Percentiles rank a stretch among this genome's conserved stretches.
These are phyloP conservation scores for Scedosporium apiospermum DNA, from an alignment of 2,329 filamentous ascomycete species.

Conservation along the genomic window DNA sequence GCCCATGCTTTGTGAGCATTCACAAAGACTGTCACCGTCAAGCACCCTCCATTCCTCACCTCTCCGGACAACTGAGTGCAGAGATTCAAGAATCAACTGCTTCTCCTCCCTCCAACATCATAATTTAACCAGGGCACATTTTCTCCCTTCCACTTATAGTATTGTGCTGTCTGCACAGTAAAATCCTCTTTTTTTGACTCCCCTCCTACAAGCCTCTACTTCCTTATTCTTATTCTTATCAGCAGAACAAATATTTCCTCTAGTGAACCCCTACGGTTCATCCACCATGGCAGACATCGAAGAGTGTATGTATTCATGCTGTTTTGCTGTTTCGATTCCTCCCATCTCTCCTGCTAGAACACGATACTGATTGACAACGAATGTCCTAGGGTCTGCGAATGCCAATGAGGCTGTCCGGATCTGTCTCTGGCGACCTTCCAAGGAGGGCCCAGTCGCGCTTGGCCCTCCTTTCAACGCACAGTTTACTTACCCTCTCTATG, in stretches of 20 bases:
- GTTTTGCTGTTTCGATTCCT: neutral
- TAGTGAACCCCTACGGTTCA: neutral
- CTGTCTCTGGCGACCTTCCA: slow-evolving; percentile 43
- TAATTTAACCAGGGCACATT: too few relatives aligned
- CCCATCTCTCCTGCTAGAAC: neutral
- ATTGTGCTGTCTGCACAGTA: too few relatives aligned
- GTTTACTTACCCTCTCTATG: slow-evolving; percentile 88
- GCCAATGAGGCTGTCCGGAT: slow-evolving; percentile 55
- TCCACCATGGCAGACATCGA: slow-evolving; percentile 4
- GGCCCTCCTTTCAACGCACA: slow-evolving; percentile 68
- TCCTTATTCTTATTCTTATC: neutral
- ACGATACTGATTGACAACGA: neutral
- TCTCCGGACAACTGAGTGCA: neutral
- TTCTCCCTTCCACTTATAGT: too few relatives aligned
- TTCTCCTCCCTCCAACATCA: too few relatives aligned
- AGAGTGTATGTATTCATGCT: slow-evolving; percentile 1
- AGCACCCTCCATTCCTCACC: too few relatives aligned
- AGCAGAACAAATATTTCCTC: neutral
- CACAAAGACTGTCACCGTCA: too few relatives aligned
- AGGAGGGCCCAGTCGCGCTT: slow-evolving; percentile 39
- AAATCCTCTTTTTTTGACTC: neutral
- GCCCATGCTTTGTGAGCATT: neutral
- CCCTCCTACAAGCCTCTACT: neutral
- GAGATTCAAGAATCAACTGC: too few relatives aligned
- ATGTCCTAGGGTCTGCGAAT: slow-evolving; percentile 43